phyloP scores from a whole-genome alignment of 2,329 filamentous ascomycete species.

The Aspergillus luchuensis region DNA sequence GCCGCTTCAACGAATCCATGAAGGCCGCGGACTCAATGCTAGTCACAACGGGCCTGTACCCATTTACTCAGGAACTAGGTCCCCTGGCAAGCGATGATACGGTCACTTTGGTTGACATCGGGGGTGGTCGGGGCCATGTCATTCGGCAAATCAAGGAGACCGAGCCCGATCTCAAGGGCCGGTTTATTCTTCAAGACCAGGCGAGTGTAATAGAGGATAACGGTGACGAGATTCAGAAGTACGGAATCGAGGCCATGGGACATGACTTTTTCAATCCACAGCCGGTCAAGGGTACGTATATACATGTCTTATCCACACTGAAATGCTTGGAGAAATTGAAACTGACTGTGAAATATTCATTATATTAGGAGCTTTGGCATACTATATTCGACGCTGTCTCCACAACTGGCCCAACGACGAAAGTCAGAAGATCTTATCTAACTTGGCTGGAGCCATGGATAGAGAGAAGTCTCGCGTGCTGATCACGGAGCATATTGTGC shows the following conservation, averaged over 20 bases:
- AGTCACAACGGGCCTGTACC: constrained; percentile 26
- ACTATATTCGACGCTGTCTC: constrained; percentile 35
- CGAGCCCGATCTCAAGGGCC: constrained; percentile 19
- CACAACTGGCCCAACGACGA: constrained; percentile 32
- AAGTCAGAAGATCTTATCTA: constrained; percentile 22
- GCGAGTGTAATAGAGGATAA: constrained; percentile 18
- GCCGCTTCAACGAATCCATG: constrained; percentile 17
- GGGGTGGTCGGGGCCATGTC: constrained; percentile 24
- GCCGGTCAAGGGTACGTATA: constrained; percentile 23
- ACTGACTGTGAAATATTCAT: not conserved
- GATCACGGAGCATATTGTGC: constrained; percentile 32
- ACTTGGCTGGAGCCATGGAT: constrained; percentile 27
- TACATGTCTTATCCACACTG: not conserved
- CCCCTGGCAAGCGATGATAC: constrained; percentile 8
- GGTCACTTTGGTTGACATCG: constrained; percentile 26
- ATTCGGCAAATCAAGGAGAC: constrained; percentile 17
- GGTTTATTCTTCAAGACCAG: constrained; percentile 28
- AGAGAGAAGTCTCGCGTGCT: constrained; percentile 21
- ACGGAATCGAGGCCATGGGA: constrained; percentile 19
- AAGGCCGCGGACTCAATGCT: constrained; percentile 12
- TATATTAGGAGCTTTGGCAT: constrained; percentile 26
- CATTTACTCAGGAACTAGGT: constrained; percentile 17
- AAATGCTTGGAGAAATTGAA: not conserved
- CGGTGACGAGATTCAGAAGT: constrained; percentile 4
- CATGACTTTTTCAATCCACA: constrained; percentile 28